phyloP scores from a whole-genome alignment of 2,329 filamentous ascomycete genomes.

The Colletotrichum tamarilloi region DNA sequence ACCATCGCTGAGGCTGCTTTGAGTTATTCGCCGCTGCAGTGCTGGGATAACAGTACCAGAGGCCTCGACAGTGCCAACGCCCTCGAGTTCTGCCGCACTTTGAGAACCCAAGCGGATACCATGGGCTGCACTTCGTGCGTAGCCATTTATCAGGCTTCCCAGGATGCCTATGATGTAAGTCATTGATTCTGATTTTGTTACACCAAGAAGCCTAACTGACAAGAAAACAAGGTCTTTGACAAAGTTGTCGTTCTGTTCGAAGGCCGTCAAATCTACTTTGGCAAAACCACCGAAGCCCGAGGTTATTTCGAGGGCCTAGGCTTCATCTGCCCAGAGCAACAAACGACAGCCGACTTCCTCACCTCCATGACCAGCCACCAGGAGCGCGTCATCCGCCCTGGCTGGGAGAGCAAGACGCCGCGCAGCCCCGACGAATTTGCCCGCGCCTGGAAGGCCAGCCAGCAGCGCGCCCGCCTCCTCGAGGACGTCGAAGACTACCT shows the following conservation, averaged over 20 bases:
- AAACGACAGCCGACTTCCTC: constrained; percentile 81
- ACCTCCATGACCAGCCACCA: constrained; percentile 63
- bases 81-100: constrained; percentile 38
- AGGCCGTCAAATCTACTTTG: constrained; percentile 75
- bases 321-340: constrained; percentile 64
- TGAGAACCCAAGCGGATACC: constrained; percentile 42
- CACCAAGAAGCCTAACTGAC: not conserved
- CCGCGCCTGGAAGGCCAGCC: constrained; percentile 41
- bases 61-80: constrained; percentile 48
- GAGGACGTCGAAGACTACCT: constrained; percentile 44
- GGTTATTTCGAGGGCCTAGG: constrained; percentile 74
- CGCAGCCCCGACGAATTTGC: constrained; percentile 47
- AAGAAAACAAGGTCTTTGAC: constrained; percentile 61
- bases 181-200: not conserved
- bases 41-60: constrained; percentile 61
- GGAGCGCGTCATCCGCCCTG: constrained; percentile 41
- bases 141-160: constrained; percentile 71
- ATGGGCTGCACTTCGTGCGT: constrained; percentile 41
- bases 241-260: constrained; percentile 75
- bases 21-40: constrained; percentile 42
- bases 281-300: constrained; percentile 68
- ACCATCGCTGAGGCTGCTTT: constrained; percentile 49
- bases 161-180: constrained; percentile 62
- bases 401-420: constrained; percentile 42
- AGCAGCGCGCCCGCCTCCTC: constrained; percentile 41